These are phyloP conservation scores for Solanum gandarillasii DNA, from an alignment of 257 asterid genomes.

Conservation along the genomic window DNA sequence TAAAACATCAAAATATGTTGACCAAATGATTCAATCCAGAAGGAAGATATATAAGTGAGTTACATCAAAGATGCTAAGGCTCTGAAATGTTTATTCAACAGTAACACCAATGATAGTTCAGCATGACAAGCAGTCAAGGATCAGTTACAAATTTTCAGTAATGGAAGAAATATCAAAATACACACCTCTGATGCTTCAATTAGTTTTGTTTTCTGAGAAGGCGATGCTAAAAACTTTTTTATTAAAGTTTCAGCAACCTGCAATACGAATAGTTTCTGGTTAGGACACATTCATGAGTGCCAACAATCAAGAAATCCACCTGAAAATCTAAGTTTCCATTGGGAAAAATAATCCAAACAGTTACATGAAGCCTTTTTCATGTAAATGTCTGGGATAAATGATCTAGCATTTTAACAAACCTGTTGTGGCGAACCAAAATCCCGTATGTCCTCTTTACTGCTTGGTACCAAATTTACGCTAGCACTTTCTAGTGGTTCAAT, in stretches of 20 bases:
- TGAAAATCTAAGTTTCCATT: background rate
- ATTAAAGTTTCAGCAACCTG: slow-evolving; percentile 78
- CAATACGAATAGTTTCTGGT: background rate
- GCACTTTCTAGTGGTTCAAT: slow-evolving; percentile 93
- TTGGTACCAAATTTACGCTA: slow-evolving; percentile 70
- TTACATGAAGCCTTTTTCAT: background rate
- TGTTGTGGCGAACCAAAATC: slow-evolving; percentile 78
- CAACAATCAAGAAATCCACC: background rate
- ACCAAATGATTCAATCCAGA: background rate
- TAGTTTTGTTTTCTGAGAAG: slow-evolving; percentile 78
- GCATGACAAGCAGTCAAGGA: background rate
- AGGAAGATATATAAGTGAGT: background rate
- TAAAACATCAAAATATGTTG: background rate
- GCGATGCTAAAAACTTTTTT: slow-evolving; percentile 67
- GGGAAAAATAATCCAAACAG: background rate
- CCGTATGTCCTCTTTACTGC: slow-evolving; percentile 71
- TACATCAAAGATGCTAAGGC: background rate
- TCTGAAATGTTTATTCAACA: background rate
- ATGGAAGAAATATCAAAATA: background rate
- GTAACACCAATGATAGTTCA: background rate
- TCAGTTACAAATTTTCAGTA: background rate
- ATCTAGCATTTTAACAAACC: slow-evolving; percentile 29
- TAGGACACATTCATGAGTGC: background rate
- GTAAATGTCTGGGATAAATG: background rate
- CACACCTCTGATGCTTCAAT: slow-evolving; percentile 73